Evolutionary conservation across 2,329 filamentous ascomycete species (phyloP).

Genomic region (Nectriaceae sp.): DNA sequence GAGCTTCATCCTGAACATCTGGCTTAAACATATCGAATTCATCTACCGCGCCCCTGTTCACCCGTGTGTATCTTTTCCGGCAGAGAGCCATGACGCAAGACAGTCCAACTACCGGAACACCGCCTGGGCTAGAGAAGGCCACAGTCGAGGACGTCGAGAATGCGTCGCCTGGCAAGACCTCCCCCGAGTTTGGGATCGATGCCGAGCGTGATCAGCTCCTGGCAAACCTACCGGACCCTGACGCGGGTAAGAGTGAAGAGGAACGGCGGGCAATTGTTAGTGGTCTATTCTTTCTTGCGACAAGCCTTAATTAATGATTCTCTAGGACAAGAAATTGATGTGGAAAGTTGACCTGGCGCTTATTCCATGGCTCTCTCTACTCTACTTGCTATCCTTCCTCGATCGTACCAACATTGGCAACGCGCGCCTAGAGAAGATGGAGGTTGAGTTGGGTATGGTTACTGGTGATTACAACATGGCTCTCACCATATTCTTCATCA

Average conservation of each 20-base stretch:
- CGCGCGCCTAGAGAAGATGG: slow-evolving; percentile 38
- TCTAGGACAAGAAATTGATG: slow-evolving; percentile 50
- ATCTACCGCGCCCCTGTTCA: no score
- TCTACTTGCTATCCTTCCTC: no score
- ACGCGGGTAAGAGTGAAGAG: slow-evolving; percentile 61
- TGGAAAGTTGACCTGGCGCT: slow-evolving; percentile 58
- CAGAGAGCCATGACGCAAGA: not conserved
- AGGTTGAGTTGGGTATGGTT: slow-evolving; percentile 16
- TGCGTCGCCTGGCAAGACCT: slow-evolving; percentile 5
- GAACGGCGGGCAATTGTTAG: slow-evolving; percentile 62
- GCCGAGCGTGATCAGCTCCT: slow-evolving; percentile 31
- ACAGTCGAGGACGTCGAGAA: slow-evolving; percentile 17
- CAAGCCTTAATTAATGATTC: not conserved
- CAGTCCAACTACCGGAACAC: slow-evolving; percentile 2
- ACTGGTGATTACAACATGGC: slow-evolving; percentile 58
- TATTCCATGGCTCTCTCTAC: slow-evolving; percentile 59
- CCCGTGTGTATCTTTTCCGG: no score
- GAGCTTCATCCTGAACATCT: no score
- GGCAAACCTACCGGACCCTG: slow-evolving; percentile 38
- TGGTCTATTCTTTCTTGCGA: slow-evolving; percentile 33
- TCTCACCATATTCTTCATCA: slow-evolving; percentile 69
- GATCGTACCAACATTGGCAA: slow-evolving; percentile 49
- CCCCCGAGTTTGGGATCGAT: slow-evolving; percentile 15
- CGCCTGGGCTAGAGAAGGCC: slow-evolving; percentile 16
- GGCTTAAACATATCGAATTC: no score